phyloP scores from a whole-genome alignment of 129 eudicot genomes.

The Dittrichia graveolens region DNA sequence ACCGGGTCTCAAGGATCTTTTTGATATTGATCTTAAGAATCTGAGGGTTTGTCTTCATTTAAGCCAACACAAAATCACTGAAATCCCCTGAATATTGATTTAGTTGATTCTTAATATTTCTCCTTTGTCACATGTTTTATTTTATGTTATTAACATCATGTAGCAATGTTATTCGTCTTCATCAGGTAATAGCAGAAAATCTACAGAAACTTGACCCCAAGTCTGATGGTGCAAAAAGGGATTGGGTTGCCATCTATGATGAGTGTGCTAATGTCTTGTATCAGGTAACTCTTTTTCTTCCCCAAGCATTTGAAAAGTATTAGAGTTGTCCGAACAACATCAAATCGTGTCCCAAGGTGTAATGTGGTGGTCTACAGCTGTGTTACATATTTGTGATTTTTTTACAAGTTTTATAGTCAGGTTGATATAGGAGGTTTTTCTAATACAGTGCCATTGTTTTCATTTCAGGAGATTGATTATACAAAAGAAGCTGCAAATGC shows the following conservation, averaged over 20 bases:
- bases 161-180: slow-evolving; percentile 2
- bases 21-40: slow-evolving; percentile 96
- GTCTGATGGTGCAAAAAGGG: slow-evolving; percentile 99
- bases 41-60: slow-evolving; percentile 64
- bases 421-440: slow-evolving; percentile 8
- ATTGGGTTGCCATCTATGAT: slow-evolving; percentile 99
- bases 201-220: slow-evolving; percentile 97
- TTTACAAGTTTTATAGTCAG: neutral
- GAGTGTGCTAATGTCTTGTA: slow-evolving; percentile 97
- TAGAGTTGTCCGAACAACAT: neutral
- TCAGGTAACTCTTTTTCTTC: slow-evolving; percentile 54
- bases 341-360: neutral
- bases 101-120: neutral
- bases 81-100: slow-evolving; percentile 3
- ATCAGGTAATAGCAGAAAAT: slow-evolving; percentile 93
- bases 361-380: neutral
- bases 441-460: slow-evolving; percentile 16
- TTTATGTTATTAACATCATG: neutral
- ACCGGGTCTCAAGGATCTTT: slow-evolving; percentile 95
- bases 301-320: neutral
- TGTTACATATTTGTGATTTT: slow-evolving; percentile 1
- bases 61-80: neutral
- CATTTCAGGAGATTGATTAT: slow-evolving; percentile 88
- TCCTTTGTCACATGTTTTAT: neutral
- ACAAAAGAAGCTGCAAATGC: slow-evolving; percentile 98